Evolutionary conservation across 371 early-diverging fungal species (phyloP).

Genomic region (Mortierella sp.): DNA sequence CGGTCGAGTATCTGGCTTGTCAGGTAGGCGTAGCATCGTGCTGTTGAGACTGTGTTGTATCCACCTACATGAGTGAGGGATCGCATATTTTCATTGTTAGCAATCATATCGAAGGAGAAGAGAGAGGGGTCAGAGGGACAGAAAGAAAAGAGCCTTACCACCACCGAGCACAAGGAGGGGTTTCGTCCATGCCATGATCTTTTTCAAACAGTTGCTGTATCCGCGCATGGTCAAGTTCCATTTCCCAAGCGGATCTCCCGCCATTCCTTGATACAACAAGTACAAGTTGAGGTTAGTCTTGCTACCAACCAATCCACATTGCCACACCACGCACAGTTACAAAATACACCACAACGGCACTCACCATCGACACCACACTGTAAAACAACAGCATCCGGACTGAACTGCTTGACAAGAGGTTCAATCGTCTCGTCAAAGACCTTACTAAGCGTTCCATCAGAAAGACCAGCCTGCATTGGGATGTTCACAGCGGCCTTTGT

Average conservation of each 20-base stretch:
- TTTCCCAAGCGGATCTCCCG: constrained; percentile 77
- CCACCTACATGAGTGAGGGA: constrained; percentile 66
- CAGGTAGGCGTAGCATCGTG: constrained; percentile 87
- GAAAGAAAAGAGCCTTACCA: neutral
- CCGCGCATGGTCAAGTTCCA: constrained; percentile 76
- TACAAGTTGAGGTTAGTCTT: neutral
- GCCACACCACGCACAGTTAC: neutral
- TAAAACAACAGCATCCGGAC: constrained; percentile 84
- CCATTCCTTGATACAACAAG: constrained; percentile 62
- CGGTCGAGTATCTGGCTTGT: constrained; percentile 65
- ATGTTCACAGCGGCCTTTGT: constrained; percentile 82
- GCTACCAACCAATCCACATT: neutral
- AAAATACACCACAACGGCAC: constrained; percentile 15
- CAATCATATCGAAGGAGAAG: neutral
- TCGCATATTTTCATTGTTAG: neutral
- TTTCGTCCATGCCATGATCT: constrained; percentile 48
- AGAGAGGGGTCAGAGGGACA: neutral
- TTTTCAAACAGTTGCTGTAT: constrained; percentile 69
- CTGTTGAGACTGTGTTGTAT: constrained; percentile 84
- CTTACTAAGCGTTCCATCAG: constrained; percentile 74
- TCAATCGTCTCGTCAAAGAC: constrained; percentile 78
- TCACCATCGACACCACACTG: constrained; percentile 93
- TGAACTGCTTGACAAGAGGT: constrained; percentile 61
- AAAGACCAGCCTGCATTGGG: constrained; percentile 82
- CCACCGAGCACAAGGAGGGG: constrained; percentile 77